Percentiles rank a stretch among this genome's conserved stretches.
These are phyloP conservation scores for Fusarium begoniae DNA, from an alignment of 2,329 filamentous ascomycete genomes.

Conservation along the genomic window DNA sequence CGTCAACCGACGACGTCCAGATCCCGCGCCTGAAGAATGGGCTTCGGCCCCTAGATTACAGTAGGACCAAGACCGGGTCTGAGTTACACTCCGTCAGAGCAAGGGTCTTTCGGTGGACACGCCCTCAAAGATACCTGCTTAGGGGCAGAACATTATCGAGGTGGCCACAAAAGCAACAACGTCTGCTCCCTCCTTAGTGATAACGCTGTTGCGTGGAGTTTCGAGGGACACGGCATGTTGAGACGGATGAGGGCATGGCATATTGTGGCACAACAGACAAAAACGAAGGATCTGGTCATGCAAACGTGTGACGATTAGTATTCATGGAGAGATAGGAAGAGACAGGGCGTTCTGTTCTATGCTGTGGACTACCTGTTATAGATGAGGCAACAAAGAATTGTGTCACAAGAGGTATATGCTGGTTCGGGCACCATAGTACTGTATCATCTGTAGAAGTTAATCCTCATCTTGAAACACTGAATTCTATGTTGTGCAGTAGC, in stretches of 20 bases:
- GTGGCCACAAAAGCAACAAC: neutral
- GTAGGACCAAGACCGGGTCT: conserved; percentile 4
- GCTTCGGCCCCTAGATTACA: conserved; percentile 3
- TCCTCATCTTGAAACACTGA: neutral
- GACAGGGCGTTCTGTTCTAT: conserved; percentile 22
- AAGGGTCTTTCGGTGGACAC: conserved; percentile 1
- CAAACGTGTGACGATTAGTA: neutral
- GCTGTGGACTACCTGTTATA: conserved; percentile 9
- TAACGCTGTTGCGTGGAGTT: neutral
- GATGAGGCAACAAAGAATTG: conserved; percentile 18
- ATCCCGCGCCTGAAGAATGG: conserved; percentile 19
- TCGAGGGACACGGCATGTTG: neutral
- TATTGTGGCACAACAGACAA: neutral
- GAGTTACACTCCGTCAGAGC: neutral
- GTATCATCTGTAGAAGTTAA: neutral
- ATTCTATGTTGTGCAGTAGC: neutral
- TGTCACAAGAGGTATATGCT: neutral
- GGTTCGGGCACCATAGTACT: neutral
- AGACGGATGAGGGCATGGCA: conserved; percentile 13
- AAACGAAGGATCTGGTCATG: neutral
- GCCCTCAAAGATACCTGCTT: neutral
- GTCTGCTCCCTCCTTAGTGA: neutral
- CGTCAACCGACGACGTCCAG: conserved; percentile 7
- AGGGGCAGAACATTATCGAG: neutral
- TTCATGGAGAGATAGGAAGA: neutral